Conservation (phyloP, 2,329 filamentous ascomycete species). For the Aureobasidium subglaciale region DNA sequence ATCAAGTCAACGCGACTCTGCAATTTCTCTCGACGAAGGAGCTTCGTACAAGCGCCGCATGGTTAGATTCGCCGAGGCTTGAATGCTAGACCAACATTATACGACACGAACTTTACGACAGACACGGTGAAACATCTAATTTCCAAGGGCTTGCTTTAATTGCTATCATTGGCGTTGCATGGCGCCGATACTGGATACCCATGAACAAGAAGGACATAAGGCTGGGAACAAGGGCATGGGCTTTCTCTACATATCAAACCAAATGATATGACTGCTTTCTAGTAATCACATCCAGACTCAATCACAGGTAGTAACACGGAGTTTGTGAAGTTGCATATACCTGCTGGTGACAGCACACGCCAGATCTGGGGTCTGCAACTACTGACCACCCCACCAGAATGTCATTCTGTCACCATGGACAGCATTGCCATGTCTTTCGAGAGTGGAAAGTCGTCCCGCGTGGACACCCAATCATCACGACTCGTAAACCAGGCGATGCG, state of each 20-base stretch:
- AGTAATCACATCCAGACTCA: background rate
- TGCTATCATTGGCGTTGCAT: background rate
- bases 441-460: background rate
- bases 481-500: background rate
- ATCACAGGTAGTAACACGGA: no score
- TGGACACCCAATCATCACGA: background rate
- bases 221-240: background rate
- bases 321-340: no score
- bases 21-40: conserved; percentile 5
- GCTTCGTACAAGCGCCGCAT: conserved; percentile 15
- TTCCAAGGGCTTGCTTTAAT: background rate
- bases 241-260: background rate
- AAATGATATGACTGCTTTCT: background rate
- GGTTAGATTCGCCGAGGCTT: conserved; percentile 18
- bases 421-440: no score
- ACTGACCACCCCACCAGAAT: no score
- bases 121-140: background rate
- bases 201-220: background rate
- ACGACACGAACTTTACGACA: background rate
- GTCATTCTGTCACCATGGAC: no score
- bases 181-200: conserved; percentile 10
- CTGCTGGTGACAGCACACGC: no score
- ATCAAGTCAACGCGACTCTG: conserved; percentile 14
- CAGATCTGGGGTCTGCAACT: no score
- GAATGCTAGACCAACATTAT: background rate